Evolutionary conservation across 108 stramenopile genomes (phyloP).

Genomic region (Cyclotella kingstonii): DNA sequence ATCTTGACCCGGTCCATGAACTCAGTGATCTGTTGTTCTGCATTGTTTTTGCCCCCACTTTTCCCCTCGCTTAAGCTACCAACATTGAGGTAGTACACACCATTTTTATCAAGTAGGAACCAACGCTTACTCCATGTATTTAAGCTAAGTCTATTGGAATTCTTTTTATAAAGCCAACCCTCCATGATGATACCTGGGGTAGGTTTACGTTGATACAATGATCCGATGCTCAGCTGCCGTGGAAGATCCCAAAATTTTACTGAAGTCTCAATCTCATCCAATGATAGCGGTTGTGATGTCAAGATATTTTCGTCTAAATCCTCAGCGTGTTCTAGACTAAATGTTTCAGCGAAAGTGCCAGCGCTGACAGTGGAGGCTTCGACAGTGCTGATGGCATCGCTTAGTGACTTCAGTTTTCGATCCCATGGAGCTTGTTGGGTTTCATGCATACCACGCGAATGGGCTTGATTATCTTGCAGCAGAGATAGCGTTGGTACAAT

Average conservation of each 20-base stretch:
- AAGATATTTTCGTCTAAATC: constrained; percentile 31
- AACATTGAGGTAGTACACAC: constrained; percentile 76
- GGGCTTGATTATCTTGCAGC: constrained; percentile 66
- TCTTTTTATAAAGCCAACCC: constrained; percentile 89
- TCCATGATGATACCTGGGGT: constrained; percentile 76
- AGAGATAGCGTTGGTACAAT: constrained; percentile 56
- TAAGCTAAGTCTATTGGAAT: constrained; percentile 57
- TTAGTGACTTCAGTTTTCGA: constrained; percentile 59
- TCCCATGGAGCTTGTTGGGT: constrained; percentile 65
- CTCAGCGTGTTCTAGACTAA: constrained; percentile 65
- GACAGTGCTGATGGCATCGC: constrained; percentile 53
- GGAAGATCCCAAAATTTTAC: constrained; percentile 76
- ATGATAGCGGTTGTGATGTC: constrained; percentile 42
- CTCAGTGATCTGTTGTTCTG: constrained; percentile 18
- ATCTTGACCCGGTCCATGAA: constrained; percentile 78
- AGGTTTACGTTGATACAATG: constrained; percentile 74
- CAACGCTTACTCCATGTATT: constrained; percentile 78
- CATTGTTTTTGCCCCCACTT: constrained; percentile 29
- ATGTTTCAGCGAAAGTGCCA: constrained; percentile 50
- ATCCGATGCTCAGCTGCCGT: constrained; percentile 55
- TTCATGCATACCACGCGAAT: constrained; percentile 53
- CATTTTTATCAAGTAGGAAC: constrained; percentile 84
- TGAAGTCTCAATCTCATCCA: constrained; percentile 76
- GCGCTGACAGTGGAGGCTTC: constrained; percentile 51
- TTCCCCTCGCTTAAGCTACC: constrained; percentile 33